phyloP scores from a whole-genome alignment of 2,329 filamentous ascomycete genomes.

The Ceratocystiopsis sp. region DNA sequence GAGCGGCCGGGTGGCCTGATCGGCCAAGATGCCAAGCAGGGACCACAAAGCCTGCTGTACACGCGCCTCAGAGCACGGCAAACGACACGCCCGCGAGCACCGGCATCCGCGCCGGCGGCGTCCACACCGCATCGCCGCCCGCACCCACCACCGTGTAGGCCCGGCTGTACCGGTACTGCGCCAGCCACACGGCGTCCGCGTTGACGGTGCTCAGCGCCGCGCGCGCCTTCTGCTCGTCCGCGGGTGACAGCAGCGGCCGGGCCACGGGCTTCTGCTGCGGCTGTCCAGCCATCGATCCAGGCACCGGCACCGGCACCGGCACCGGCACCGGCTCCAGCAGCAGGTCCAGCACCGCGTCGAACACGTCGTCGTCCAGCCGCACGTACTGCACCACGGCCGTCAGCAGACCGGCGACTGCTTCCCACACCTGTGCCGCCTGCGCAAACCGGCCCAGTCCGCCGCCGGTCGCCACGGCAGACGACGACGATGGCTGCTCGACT shows the following conservation, averaged over 20 bases:
- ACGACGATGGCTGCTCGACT: no score
- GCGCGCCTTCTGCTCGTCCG: constrained; percentile 29
- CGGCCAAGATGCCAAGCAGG: neutral
- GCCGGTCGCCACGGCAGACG: constrained; percentile 1
- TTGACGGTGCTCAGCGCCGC: constrained; percentile 47
- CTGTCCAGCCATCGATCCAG: constrained; percentile 26
- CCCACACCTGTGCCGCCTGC: constrained; percentile 47
- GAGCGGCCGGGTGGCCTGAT: constrained; percentile 8
- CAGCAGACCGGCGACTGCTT: constrained; percentile 41
- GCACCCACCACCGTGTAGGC: constrained; percentile 8
- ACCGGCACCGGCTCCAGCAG: constrained; percentile 32
- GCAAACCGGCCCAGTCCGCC: constrained; percentile 39
- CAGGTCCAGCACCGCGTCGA: constrained; percentile 53
- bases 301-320: constrained; percentile 16
- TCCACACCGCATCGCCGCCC: constrained; percentile 14
- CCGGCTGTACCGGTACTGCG: constrained; percentile 22
- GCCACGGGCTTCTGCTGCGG: constrained; percentile 24
- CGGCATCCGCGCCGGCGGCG: neutral
- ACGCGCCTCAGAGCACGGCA: neutral
- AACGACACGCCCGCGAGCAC: constrained; percentile 3
- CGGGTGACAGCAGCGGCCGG: constrained; percentile 17
- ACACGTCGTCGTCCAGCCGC: constrained; percentile 46
- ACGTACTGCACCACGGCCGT: constrained; percentile 45
- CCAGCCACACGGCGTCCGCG: constrained; percentile 62
- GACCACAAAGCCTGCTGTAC: no score